Evolutionary conservation across 306 rosid species (phyloP), one percentile per base, ranked within the genome.

Genomic region (Mimosa bimucronata): DNA sequence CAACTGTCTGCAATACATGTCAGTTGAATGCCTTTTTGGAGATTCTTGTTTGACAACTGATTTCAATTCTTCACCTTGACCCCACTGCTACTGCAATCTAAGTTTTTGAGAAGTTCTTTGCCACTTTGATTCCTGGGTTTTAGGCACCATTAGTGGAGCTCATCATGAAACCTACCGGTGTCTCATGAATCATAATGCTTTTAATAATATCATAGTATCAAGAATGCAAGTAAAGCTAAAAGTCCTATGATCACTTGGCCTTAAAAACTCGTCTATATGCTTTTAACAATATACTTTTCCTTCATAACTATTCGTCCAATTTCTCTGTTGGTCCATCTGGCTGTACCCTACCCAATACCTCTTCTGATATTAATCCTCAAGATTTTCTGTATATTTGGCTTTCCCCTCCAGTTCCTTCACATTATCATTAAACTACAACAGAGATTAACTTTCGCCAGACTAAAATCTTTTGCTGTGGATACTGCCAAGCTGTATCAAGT

Each of bases 321-420:
- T 84, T 80, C 75, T 44, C 79, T 60, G 29, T 42, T 52, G 69
- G 19, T 77, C 60, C 26, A 50, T 68, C 23, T 50, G 23, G 23
- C 57, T 50, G 25, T 3, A 19, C 60, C 60, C 60, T 53, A 19
- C 1, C 60, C 60, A 19, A 53, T 18, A 53, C 60, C 25, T 53
- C 25, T 53, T n/a, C 25, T 53, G 26, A 53, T 53, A 2, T 53
- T 19, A 53, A 37, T 45, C 41, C 40, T 73, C 53, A 77, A 73
- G 4, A 44, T 7, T 15, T 73, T 67, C 46, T 6, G 19, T 38
- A 60, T 75, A 45, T 25, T 4, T 11, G 37, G 55, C 46, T 2
- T 37, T 19, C 52, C 44, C 70, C 58, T 78, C 50, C 75, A 38
- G 38, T 67, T 66, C 57, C 57, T 34, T 67, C 68, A 25, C 40